Evolutionary conservation across 306 rosid genomes (phyloP), one percentile per base, ranked within the genome.

Genomic region (Cicer bijugum): DNA sequence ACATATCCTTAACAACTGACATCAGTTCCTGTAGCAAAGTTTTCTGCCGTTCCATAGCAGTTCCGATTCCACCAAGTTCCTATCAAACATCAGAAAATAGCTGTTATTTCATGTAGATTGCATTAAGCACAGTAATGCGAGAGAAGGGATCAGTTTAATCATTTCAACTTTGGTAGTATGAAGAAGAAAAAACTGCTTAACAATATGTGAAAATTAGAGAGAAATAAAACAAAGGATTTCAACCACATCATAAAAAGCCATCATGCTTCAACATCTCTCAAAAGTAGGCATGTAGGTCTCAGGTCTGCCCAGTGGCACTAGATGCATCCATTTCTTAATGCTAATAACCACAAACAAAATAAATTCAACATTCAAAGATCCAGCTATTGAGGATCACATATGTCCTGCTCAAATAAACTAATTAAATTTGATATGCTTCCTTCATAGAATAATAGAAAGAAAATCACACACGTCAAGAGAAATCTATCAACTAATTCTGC

Each of bases 51-150:
- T 90, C 99, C 93, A 92, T 86, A 63, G 90, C 87, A 75, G 92
- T 84, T 80, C 90, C 77, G 55, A 91, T 92, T 82, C 97, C 99
- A n/a, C 92, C 93, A 72, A 95, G 97, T 79, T 95, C 99, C 99
- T 95, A 76, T 62, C 28, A 72, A 75, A 68, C 33, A 79, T 69
- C 66, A 79, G 37, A 64, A 82, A 33, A 52, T 38, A 77, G 67
- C 45, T 56, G 58, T 23, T 63, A 61, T 51, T 67, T 42, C 65
- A 62, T 44, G 56, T 19, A 71, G 35, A 71, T 53, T 11, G 7
- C 68, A 68, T 52, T 65, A 58, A 84, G 17, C 55, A 55, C 23
- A 16, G 40, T 40, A 60, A 10, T 72, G 11, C 58, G 52, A 69
- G 35, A 64, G 66, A 28, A 16, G 10, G 14, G 4, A 20, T 38